Conservation (phyloP, 768 basidiomycete genomes). For the Myochromella boudieri region DNA sequence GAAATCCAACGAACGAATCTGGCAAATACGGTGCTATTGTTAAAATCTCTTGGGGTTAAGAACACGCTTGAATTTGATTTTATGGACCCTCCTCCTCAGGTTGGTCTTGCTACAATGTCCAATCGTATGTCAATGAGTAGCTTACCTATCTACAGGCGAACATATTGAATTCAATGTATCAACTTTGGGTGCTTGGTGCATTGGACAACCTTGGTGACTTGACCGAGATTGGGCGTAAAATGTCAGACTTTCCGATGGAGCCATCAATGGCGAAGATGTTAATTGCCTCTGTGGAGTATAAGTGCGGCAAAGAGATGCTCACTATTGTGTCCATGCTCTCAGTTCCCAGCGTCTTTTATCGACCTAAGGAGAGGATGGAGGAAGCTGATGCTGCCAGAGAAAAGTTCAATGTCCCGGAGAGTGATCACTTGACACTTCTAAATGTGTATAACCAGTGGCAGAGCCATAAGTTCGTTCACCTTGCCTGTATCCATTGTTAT, state of each 20-base stretch:
- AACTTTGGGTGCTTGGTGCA: constrained; percentile 98
- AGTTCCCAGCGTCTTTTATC: constrained; percentile 96
- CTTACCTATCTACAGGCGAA: constrained; percentile 88
- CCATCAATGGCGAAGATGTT: constrained; percentile 99
- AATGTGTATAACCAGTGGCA: constrained; percentile 99
- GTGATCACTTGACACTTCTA: constrained; percentile 91
- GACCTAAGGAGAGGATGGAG: constrained; percentile 96
- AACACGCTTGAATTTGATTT: constrained; percentile 98
- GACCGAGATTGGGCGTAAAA: constrained; percentile 88
- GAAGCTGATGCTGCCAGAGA: constrained; percentile 97
- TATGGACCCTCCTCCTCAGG: constrained; percentile 99
- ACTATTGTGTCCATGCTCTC: constrained; percentile 99
- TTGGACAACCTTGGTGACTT: constrained; percentile 97
- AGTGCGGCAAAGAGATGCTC: constrained; percentile 93
- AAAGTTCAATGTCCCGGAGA: constrained; percentile 98
- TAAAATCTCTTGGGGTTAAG: constrained; percentile 97
- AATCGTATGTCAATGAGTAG: not conserved
- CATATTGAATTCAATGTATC: constrained; percentile 99
- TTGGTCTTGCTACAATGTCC: constrained; percentile 23
- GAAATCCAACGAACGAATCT: constrained; percentile 98
- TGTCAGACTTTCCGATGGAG: constrained; percentile 99
- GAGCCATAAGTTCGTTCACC: constrained; percentile 74
- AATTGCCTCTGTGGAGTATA: constrained; percentile 91
- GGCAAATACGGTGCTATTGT: constrained; percentile 91
- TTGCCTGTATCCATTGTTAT: not conserved